Evolutionary conservation across 2,329 filamentous ascomycete genomes (phyloP), one percentile per base, ranked within the genome.

Genomic region (Nemania diffusa): DNA sequence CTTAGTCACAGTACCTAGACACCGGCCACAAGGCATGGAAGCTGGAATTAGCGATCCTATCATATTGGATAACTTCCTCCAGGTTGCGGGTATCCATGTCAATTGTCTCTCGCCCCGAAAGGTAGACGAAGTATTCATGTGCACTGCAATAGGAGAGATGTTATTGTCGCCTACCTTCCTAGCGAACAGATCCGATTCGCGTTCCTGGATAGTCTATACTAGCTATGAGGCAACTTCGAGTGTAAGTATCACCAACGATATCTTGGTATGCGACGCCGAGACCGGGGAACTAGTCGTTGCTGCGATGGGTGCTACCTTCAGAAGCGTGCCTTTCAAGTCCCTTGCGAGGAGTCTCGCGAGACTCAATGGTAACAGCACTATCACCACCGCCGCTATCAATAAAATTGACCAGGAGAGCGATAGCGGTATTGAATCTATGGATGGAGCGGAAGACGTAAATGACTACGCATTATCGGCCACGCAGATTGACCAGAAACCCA

Each of bases 61-160:
- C 50, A 56, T 59, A 2, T 50, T 74, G 7, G 78, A 80, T 59
- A 75, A 71, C 46, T 80, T 80, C 67, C 69, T 77, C 13, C 78
- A 79, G 62, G 70, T 79, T 2, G 78, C 76, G 6, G 79, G 80
- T 0, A 76, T 82, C 5, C 78, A 77, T 61, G 76, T 78, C 2
- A 81, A 82, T 58, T 79, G 75, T 66, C 53, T 78, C 13, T 66
- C 69, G 15, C 61, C 71, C 11, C 13, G 11, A 2, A 15, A 9
- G 2, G 1, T 9, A 9, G 13, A 44, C 2, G 7, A 27, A 9
- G 53, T 57, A n/a, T 57, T 44, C 37, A 9, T 44, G 2, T 42
- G 34, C 11, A 44, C 53, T 2, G 24, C 22, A 6, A 5, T 37
- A 5, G 51, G 20, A 6, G 15, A 53, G 29, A 15, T 53, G 6